Evolutionary conservation across 2,329 filamentous ascomycete species (phyloP), one percentile per base, ranked within the genome.

Genomic region (Scytalidium lignicola): DNA sequence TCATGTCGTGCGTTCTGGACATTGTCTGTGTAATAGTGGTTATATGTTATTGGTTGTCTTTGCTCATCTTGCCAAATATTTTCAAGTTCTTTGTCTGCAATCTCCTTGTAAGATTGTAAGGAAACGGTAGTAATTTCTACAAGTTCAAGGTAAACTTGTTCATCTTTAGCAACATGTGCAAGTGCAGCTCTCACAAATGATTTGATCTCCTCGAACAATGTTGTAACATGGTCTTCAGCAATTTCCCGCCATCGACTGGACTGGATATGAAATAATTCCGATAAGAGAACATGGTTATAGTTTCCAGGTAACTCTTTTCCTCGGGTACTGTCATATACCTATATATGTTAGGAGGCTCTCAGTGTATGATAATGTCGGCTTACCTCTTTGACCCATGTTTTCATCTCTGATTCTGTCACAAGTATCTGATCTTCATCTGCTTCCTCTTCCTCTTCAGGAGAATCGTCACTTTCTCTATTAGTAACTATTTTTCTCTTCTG

Each of bases 201-300:
- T 17, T 40, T 39, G 17, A 42, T 51, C 13, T 47, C 3, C 13
- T 49, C 20, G 20, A 51, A 55, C n/a, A 58, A 37, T 13, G 32
- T 20, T n/a, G 45, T 44, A 8, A 55, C 23, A 39, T 50, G 48
- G 13, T 46, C 15, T 3, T 50, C 23, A 4, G 64, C 54, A 8
- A 64, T 58, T 15, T 46, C 28, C 1, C 47, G 48, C 65, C 65
- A 67, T 40, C 60, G 57, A 4, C 55, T 54, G 12, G 58, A 65
- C 26, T 65, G 62, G 29, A 62, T 59, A 42, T 59, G 56, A 44
- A 68, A 69, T 13, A 69, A 53, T 45, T 69, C 66, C 7, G 62
- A 56, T 18, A 68, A 50, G 9, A 70, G 54, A 2, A 65, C 55
- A 10, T 66, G 59, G 51, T 68, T 68, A 53, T 64, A 64, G 20